Evolutionary conservation across 768 basidiomycete species (phyloP), one percentile per base, ranked within the genome.

Genomic region (Amanita muscaria): DNA sequence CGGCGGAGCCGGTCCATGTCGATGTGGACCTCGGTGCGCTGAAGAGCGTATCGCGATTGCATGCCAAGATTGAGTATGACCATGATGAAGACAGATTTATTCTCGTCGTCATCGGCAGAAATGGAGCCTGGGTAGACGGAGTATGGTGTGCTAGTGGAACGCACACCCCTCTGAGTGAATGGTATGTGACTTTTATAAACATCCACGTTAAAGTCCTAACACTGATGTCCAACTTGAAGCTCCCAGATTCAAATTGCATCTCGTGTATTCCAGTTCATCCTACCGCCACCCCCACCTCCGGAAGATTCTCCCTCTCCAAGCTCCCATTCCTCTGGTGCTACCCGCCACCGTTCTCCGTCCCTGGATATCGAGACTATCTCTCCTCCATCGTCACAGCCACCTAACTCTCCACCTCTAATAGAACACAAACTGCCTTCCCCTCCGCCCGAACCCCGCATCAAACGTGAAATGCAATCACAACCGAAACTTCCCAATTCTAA

Each of bases 51-150:
- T 97, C 93, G n/a, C 78, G 96, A 18, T 72, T 96, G 14, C 96
- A 99, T 59, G 96, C 96, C 25, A 83, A 80, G 69, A 92, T 98
- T 54, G 89, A 88, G 61, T 96, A 88, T 57, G 89, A 93, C 69
- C 83, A 87, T 59, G 84, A 88, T 6, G 82, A 84, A 50, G 87
- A 88, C 50, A 79, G 84, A 42, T 96, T 93, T 59, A 80, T 88
- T 12, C 76, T 99, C 27, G 80, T 81, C 48, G 93, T 99, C 29
- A 74, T 89, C 29, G 96, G 96, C n/a, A 73, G 96, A 47, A 98
- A 99, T 56, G 96, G 96, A 10, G 92, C 92, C 14, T 97, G 93
- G 86, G 91, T 99, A 4, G 92, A 98, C 52, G 93, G 92, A 23
- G 80, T 88, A n/a, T 99, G 93, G 88, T 82, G 81, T 39, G 86